Evolutionary conservation across 1,284 basidiomycete genomes (phyloP).

Genomic region (Abortiporus biennis): DNA sequence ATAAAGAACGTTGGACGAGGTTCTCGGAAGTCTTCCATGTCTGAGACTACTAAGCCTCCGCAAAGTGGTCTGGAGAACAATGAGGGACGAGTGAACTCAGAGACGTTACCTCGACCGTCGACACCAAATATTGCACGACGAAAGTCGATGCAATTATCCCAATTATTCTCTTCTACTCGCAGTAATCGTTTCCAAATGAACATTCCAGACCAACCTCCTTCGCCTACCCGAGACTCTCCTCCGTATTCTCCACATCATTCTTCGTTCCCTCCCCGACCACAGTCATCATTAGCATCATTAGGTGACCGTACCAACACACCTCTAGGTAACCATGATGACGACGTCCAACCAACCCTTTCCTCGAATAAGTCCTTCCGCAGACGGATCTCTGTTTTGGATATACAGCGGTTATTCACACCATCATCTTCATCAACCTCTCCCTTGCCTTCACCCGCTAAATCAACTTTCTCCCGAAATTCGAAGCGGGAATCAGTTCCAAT

Average conservation of each 20-base stretch:
- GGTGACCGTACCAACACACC: slow-evolving; percentile 8
- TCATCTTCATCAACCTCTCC: slow-evolving; percentile 9
- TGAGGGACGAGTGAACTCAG: too few species aligned
- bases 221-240: slow-evolving; percentile 1
- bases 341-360: slow-evolving; percentile 14
- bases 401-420: slow-evolving; percentile 23
- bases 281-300: slow-evolving; percentile 1
- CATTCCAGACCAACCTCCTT: slow-evolving; percentile 12
- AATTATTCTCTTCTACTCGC: slow-evolving; percentile 22
- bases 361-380: slow-evolving; percentile 24
- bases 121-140: slow-evolving; percentile 18
- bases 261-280: background rate
- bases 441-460: background rate
- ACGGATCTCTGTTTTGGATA: slow-evolving; percentile 24
- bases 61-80: slow-evolving; percentile 10
- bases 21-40: slow-evolving; percentile 12
- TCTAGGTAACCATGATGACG: slow-evolving; percentile 2
- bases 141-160: slow-evolving; percentile 21
- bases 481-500: slow-evolving; percentile 7
- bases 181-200: slow-evolving; percentile 10
- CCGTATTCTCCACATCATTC: slow-evolving; percentile 3
- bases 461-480: background rate
- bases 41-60: slow-evolving; percentile 8
- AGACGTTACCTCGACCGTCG: slow-evolving; percentile 8
- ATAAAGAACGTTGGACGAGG: slow-evolving; percentile 48